Conservation (phyloP, 768 basidiomycete species). For the Psilocybe tampanensis region DNA sequence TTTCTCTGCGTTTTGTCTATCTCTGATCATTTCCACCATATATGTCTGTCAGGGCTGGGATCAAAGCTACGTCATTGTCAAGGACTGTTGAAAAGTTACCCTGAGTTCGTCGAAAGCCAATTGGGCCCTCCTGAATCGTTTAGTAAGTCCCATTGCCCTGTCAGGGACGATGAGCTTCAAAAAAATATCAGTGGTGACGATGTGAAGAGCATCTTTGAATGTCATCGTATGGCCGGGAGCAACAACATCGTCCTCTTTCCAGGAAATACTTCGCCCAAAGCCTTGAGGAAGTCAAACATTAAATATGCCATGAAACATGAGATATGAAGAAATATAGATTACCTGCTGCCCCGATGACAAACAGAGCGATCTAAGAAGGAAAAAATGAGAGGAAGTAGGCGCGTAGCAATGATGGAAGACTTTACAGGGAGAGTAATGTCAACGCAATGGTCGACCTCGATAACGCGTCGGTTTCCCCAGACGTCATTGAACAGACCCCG, state of each 20-base stretch:
- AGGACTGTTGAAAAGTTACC: slow-evolving; percentile 25
- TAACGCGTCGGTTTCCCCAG: slow-evolving; percentile 44
- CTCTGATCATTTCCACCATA: slow-evolving; percentile 55
- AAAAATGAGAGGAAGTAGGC: slow-evolving; percentile 9
- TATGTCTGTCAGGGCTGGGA: slow-evolving; percentile 27
- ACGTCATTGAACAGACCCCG: slow-evolving; percentile 46
- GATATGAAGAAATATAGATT: slow-evolving; percentile 1
- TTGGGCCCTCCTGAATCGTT: slow-evolving; percentile 29
- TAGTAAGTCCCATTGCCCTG: slow-evolving; percentile 39
- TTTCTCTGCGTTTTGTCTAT: slow-evolving; percentile 37
- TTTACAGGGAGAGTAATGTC: slow-evolving; percentile 58
- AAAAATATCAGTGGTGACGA: slow-evolving; percentile 39
- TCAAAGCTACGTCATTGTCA: neutral
- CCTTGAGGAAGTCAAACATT: slow-evolving; percentile 26
- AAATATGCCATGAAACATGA: neutral
- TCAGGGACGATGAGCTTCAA: slow-evolving; percentile 41
- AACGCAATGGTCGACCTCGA: slow-evolving; percentile 47
- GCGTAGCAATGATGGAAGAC: neutral
- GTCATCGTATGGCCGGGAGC: slow-evolving; percentile 48
- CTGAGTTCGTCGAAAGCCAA: slow-evolving; percentile 46
- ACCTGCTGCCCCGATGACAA: slow-evolving; percentile 59
- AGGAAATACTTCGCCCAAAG: slow-evolving; percentile 53
- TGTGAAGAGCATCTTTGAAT: slow-evolving; percentile 51
- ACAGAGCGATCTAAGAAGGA: slow-evolving; percentile 48
- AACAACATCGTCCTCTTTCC: slow-evolving; percentile 40